These are phyloP conservation scores for Galerina sulciceps DNA, from an alignment of 768 basidiomycete genomes.

Conservation along the genomic window DNA sequence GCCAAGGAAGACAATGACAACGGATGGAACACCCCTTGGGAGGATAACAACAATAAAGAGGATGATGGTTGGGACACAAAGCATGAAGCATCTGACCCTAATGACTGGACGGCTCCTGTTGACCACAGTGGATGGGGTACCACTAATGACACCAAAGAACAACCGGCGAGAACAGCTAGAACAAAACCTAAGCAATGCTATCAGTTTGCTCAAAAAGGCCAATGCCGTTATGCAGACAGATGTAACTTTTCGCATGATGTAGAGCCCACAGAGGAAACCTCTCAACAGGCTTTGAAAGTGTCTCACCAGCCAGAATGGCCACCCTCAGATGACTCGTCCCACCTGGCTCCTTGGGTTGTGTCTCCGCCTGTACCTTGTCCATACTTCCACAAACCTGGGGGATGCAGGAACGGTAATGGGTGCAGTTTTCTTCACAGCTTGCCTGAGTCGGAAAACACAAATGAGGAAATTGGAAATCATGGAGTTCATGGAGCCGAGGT, in stretches of 20 bases:
- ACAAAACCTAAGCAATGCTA: slow-evolving; percentile 10
- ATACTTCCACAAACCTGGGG: slow-evolving; percentile 7
- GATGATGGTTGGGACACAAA: background rate
- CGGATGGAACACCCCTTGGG: slow-evolving; percentile 15
- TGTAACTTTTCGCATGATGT: slow-evolving; percentile 29
- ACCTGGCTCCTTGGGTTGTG: background rate
- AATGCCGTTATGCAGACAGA: slow-evolving; percentile 17
- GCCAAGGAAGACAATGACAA: slow-evolving; percentile 15
- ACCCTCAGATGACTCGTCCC: background rate
- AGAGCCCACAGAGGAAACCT: slow-evolving; percentile 4
- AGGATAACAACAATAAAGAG: background rate
- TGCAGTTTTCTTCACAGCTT: slow-evolving; percentile 8
- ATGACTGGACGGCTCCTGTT: slow-evolving; percentile 2
- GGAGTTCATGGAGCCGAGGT: background rate
- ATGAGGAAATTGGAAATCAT: slow-evolving; percentile 2
- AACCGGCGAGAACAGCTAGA: background rate
- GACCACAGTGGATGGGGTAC: slow-evolving; percentile 16
- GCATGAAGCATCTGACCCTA: background rate
- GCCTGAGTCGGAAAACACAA: background rate
- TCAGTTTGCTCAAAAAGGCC: slow-evolving; percentile 15
- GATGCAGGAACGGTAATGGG: slow-evolving; percentile 1
- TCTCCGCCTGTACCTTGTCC: background rate
- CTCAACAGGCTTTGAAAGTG: background rate
- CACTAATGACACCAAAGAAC: background rate
- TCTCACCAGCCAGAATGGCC: background rate